Evolutionary conservation across 495 filamentous ascomycete species (phyloP), one percentile per base, ranked within the genome.

Genomic region (Aspergillus asperescens): DNA sequence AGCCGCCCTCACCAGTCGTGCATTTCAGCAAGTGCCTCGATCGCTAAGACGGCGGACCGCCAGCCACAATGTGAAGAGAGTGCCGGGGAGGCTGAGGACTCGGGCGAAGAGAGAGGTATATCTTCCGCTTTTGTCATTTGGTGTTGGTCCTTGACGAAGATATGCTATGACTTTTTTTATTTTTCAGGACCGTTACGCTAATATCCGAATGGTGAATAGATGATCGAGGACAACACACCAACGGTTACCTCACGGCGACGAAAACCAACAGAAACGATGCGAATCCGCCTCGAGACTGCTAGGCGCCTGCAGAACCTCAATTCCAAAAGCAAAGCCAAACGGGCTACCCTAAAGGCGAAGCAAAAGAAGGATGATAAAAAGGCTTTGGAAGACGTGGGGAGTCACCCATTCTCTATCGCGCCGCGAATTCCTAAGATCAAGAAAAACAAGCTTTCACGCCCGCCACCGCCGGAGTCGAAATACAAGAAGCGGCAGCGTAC

Each of bases 181-280:
- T 20, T 46, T 24, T 19, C n/a, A 9, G n/a, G 13, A 27, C 19
- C 44, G 32, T 39, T 16, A 18, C 1, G 19, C 50, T 48, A 49
- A 53, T 20, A 41, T 50, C 34, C 60, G 40, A 12, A 48, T 40
- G 35, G 27, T 44, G 37, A 51, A 25, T 60, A 80, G 78, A 92
- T 94, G 86, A 72, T 73, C 47, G 88, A 90, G 46, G 93, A 96
- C 61, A 96, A 98, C 52, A 96, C 93, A 0, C 90, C 93, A 1
- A 91, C 84, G 0, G 81, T 90, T 12, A 86, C 80, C 22, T 72
- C 85, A 4, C 83, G 81, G 29, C 83, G 83, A 57, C 78, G 88
- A 44, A 88, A 85, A 66, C 83, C 83, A 8, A 81, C 81, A 16
- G 83, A 82, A 4, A 77, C 83, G 8, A 81, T 85, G 64, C 81